Base-by-base conservation (phyloP, 805 yeast species). In the Saturnispora galanensis region DNA sequence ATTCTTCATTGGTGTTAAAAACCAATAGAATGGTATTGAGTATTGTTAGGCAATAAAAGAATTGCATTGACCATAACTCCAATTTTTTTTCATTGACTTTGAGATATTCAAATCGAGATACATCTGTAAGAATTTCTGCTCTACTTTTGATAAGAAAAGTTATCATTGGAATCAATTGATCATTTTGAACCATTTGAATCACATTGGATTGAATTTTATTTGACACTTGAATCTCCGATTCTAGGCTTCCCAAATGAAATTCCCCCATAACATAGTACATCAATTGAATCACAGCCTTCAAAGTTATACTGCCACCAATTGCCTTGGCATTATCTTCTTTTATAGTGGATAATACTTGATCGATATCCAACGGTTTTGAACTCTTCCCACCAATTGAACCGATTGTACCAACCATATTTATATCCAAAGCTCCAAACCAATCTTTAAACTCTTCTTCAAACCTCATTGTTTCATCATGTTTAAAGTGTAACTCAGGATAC, bases 401-500 rank as follows among this genome's bases (percentile, higher is more conserved):
- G 8, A 61, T 39, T 10, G 50, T 31, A 10, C 46, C 46, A 45
- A 64, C 21, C 10, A 51, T 50, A 31, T 49, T 52, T 26, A 67
- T 46, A 41, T 67, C 70, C 26, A 50, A 51, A 35, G 36, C 48
- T 21, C 57, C 53, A 42, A 67, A 67, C 71, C 71, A 67, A 39
- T 67, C 70, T 40, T 58, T 57, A 12, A 62, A 41, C 49, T 78
- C 83, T 1, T 58, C 57, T 11, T 49, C 47, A 13, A 74, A 56
- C 1, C 55, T 46, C 10, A 65, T 61, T 1, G 56, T 52, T 41
- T 73, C 76, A 4, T 56, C 39, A 46, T 65, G 67, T 3, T 60
- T 55, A 60, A 73, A 79, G 5, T 67, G 60, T 5, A 78, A 56
- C 26, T 64, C 66, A 0, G 79, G 76, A 44, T 57, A 57, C 39